Percentiles rank a stretch among this genome's conserved stretches.
These are phyloP conservation scores for Geoglossum glabrum DNA, from an alignment of 495 filamentous ascomycete species.

Conservation along the genomic window DNA sequence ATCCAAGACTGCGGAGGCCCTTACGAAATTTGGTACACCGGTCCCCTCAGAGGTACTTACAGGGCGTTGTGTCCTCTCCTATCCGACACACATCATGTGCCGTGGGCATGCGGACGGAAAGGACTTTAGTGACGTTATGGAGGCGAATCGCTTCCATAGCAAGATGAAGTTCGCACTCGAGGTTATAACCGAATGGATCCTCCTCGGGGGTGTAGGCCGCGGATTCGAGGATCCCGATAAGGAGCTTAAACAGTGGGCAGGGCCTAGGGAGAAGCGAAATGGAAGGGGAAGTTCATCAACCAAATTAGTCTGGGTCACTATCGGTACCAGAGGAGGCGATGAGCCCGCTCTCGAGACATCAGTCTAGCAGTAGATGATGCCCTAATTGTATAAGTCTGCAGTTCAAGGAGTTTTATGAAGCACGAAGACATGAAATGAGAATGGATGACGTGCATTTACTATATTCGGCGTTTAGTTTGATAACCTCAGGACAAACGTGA, in stretches of 20 bases:
- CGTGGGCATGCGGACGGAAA: conserved; percentile 27
- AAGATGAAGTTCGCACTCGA: conserved; percentile 68
- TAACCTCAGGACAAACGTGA: too few relatives aligned
- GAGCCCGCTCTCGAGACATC: not conserved
- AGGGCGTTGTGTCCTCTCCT: conserved; percentile 14
- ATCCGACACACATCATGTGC: conserved; percentile 5
- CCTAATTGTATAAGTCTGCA: not conserved
- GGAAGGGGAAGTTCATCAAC: not conserved
- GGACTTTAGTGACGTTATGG: conserved; percentile 38
- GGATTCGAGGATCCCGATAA: not conserved
- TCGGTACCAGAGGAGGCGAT: conserved; percentile 4
- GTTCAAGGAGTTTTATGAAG: not conserved
- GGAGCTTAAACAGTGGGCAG: not conserved
- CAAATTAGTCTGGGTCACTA: conserved; percentile 4
- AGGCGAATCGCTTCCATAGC: conserved; percentile 56
- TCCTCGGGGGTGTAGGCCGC: not conserved
- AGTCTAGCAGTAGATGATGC: not conserved
- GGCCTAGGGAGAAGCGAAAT: not conserved
- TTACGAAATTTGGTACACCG: conserved; percentile 40
- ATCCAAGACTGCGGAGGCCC: conserved; percentile 39
- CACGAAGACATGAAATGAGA: not conserved
- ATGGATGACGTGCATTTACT: not conserved
- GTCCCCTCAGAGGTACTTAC: conserved; percentile 39
- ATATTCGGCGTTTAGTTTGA: too few relatives aligned
- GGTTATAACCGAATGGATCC: conserved; percentile 41